Percentiles rank a stretch among this genome's conserved stretches.
These are phyloP conservation scores for Apiospora malaysiana DNA, from an alignment of 2,329 filamentous ascomycete genomes.

Conservation along the genomic window DNA sequence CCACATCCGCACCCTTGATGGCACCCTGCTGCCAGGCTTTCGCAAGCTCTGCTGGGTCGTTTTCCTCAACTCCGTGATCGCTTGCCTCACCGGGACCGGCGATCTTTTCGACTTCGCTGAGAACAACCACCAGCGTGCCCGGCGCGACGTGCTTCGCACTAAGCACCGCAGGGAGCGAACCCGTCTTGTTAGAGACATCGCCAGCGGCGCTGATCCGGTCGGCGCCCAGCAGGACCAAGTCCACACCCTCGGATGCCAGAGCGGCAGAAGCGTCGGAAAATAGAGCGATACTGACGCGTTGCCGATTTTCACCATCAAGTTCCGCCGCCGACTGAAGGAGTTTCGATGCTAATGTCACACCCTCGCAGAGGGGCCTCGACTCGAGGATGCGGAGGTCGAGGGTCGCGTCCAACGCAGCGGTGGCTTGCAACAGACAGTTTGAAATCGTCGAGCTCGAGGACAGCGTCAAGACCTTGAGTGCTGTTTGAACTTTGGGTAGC, in stretches of 20 bases:
- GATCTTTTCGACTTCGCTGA: slow-evolving; percentile 69
- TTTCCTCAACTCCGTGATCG: slow-evolving; percentile 55
- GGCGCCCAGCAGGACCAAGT: slow-evolving; percentile 68
- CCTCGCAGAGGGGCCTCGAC: slow-evolving; percentile 71
- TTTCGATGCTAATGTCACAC: slow-evolving; percentile 59
- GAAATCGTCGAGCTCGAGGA: slow-evolving; percentile 68
- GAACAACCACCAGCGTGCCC: slow-evolving; percentile 52
- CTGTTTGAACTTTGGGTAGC: slow-evolving; percentile 21
- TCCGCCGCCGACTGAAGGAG: slow-evolving; percentile 33
- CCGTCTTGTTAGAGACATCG: slow-evolving; percentile 70
- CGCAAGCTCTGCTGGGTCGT: slow-evolving; percentile 57
- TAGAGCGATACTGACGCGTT: slow-evolving; percentile 47
- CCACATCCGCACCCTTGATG: slow-evolving; percentile 30
- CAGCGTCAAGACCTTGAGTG: slow-evolving; percentile 61
- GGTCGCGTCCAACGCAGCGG: slow-evolving; percentile 40
- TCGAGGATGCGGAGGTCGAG: slow-evolving; percentile 68
- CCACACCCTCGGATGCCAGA: slow-evolving; percentile 54
- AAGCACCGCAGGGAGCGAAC: slow-evolving; percentile 64
- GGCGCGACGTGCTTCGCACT: slow-evolving; percentile 57
- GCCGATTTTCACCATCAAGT: slow-evolving; percentile 33
- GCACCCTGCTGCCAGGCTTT: slow-evolving; percentile 48
- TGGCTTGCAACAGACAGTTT: slow-evolving; percentile 51
- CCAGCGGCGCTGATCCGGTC: slow-evolving; percentile 65
- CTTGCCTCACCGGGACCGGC: slow-evolving; percentile 50
- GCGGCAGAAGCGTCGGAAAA: slow-evolving; percentile 67